Percentiles rank a stretch among this genome's conserved stretches.
These are phyloP conservation scores for Epichloe scottii DNA, from an alignment of 2,329 filamentous ascomycete species.

Conservation along the genomic window DNA sequence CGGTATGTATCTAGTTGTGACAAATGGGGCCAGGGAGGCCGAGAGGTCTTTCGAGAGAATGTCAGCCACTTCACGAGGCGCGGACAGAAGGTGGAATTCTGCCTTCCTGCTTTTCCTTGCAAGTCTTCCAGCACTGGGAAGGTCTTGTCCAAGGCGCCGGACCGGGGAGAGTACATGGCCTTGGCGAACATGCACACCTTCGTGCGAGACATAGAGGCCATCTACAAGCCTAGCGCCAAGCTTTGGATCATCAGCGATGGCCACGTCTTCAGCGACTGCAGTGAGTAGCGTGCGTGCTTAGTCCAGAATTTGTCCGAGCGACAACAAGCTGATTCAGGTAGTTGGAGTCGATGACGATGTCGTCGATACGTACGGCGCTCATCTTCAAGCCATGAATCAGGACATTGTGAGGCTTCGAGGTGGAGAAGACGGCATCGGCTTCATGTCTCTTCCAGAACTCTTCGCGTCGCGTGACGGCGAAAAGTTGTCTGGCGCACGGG, in stretches of 20 bases:
- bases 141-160: slow-evolving; percentile 19
- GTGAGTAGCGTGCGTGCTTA: slow-evolving; percentile 10
- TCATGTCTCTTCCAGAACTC: slow-evolving; percentile 17
- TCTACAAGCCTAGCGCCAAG: slow-evolving; percentile 21
- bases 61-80: slow-evolving; percentile 14
- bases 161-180: slow-evolving; percentile 23
- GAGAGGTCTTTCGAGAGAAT: slow-evolving; percentile 10
- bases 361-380: slow-evolving; percentile 26
- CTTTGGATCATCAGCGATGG: slow-evolving; percentile 28
- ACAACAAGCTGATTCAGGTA: slow-evolving; percentile 4
- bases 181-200: slow-evolving; percentile 19
- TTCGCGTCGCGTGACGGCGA: slow-evolving; percentile 14
- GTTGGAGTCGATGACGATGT: slow-evolving; percentile 30
- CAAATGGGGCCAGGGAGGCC: slow-evolving; percentile 12
- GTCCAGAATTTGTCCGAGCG: background rate
- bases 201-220: slow-evolving; percentile 14
- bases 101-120: slow-evolving; percentile 27
- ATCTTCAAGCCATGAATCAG: slow-evolving; percentile 25
- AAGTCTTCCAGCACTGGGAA: slow-evolving; percentile 25
- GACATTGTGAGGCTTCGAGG: slow-evolving; percentile 13
- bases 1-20: slow-evolving; percentile 13
- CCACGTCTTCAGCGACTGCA: slow-evolving; percentile 29
- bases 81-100: slow-evolving; percentile 14
- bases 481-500: background rate
- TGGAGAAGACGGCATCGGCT: slow-evolving; percentile 14